These are phyloP conservation scores for Colletotrichum sp. DNA, from an alignment of 2,329 filamentous ascomycete genomes.

Conservation along the genomic window DNA sequence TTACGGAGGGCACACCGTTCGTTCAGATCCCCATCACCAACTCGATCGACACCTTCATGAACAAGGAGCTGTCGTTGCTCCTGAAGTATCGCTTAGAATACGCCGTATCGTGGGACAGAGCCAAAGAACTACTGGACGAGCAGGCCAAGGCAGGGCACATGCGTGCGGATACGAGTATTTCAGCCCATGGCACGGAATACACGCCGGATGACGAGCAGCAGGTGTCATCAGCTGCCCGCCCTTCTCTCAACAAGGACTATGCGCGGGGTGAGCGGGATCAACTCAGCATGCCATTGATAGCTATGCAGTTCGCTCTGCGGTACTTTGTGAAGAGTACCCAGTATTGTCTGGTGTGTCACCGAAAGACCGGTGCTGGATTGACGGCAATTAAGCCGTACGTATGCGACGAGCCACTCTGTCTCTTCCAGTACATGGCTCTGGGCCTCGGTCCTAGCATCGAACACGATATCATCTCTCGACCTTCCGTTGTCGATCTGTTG, in stretches of 20 bases:
- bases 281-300: constrained; percentile 58
- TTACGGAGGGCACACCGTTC: constrained; percentile 35
- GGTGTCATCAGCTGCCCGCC: neutral
- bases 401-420: constrained; percentile 75
- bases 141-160: neutral
- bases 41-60: constrained; percentile 72
- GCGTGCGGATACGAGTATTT: neutral
- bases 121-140: constrained; percentile 5
- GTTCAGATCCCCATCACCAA: constrained; percentile 72
- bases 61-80: constrained; percentile 66
- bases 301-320: constrained; percentile 78
- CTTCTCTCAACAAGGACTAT: neutral
- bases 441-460: constrained; percentile 87
- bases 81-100: constrained; percentile 54
- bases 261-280: neutral
- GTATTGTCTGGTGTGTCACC: constrained; percentile 87
- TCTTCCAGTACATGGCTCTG: constrained; percentile 88
- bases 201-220: neutral
- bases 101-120: constrained; percentile 18
- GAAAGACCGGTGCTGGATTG: constrained; percentile 64
- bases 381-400: constrained; percentile 80
- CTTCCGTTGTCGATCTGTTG: constrained; percentile 83
- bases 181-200: neutral
- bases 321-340: constrained; percentile 83
- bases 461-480: constrained; percentile 80